Evolutionary conservation across 768 basidiomycete genomes (phyloP), one percentile per base, ranked within the genome.

Genomic region (Hericium alpestre): DNA sequence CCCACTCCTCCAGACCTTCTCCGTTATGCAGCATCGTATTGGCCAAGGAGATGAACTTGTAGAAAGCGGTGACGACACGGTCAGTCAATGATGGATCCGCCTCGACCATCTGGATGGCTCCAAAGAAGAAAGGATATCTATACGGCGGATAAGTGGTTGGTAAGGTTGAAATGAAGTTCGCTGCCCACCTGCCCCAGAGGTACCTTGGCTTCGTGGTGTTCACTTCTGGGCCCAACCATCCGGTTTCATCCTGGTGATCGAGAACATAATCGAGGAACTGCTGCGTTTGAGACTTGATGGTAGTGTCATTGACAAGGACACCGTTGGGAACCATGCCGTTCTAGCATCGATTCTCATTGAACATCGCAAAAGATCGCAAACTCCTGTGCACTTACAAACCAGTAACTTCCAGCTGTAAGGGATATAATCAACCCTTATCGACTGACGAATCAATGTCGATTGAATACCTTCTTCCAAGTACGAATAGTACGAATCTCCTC

Each of bases 151-250:
- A 46, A 23, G 18, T 32, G 25, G 38, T 25, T 76, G 47, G 5
- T 10, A 46, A n/a, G 16, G 15, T 6, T 2, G 20, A 46, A 15
- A 46, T 46, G 15, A 46, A 16, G 38, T 2, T 4, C n/a, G 16
- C 32, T 51, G 40, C 4, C 18, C 25, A 77, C 74, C 78, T 71
- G 56, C 79, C 79, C 80, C 79, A 80, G 4, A 81, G 66, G 58
- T 75, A 79, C 8, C 78, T 72, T 22, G 80, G 79, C 61, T 80
- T 79, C 38, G 67, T 74, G 9, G 77, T 79, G 55, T 73, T 73
- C 16, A 78, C 77, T 59, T 80, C 79, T 4, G 80, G 79, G 3
- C 79, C 80, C 25, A 81, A 69, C 80, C 80, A 80, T 3, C 80
- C 80, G 7, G 76, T 75, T 4, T 73, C 72, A 60, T 79, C 78